Evolutionary conservation across 164 flowering plant species (phyloP).

Genomic region (Amborella trichopoda): DNA sequence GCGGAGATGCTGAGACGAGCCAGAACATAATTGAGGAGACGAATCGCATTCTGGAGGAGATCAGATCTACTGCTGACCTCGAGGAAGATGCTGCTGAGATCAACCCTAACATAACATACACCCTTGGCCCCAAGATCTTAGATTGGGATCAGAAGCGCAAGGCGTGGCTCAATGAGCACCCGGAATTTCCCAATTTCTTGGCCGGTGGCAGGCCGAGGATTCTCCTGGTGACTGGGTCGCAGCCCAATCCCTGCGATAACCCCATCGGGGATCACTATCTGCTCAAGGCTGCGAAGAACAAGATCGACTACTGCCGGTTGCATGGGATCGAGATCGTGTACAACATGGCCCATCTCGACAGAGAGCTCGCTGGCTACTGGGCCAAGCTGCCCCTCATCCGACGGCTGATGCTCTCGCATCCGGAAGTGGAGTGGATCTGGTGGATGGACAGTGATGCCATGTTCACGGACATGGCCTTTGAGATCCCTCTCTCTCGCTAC

Average conservation of each 20-base stretch:
- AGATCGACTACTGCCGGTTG: constrained; percentile 81
- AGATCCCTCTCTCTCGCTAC: constrained; percentile 64
- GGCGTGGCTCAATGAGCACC: constrained; percentile 50
- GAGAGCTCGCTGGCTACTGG: constrained; percentile 87
- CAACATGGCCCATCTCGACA: constrained; percentile 76
- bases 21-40: constrained; percentile 43
- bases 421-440: constrained; percentile 95
- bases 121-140: constrained; percentile 54
- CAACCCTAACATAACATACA: constrained; percentile 40
- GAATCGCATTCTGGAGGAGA: constrained; percentile 51
- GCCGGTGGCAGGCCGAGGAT: constrained; percentile 44
- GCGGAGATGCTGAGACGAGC: constrained; percentile 31
- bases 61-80: constrained; percentile 55
- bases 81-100: constrained; percentile 12
- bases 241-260: constrained; percentile 81
- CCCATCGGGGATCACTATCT: constrained; percentile 85
- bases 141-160: constrained; percentile 53
- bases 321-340: constrained; percentile 86
- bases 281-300: constrained; percentile 69
- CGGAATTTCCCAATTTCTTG: constrained; percentile 37
- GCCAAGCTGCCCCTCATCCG: constrained; percentile 78
- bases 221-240: constrained; percentile 71
- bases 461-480: constrained; percentile 88
- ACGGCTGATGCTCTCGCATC: constrained; percentile 70
- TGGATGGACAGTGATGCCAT: constrained; percentile 99